Evolutionary conservation across 768 basidiomycete genomes (phyloP), one percentile per base, ranked within the genome.

Genomic region (Xanthoconium stramineum): DNA sequence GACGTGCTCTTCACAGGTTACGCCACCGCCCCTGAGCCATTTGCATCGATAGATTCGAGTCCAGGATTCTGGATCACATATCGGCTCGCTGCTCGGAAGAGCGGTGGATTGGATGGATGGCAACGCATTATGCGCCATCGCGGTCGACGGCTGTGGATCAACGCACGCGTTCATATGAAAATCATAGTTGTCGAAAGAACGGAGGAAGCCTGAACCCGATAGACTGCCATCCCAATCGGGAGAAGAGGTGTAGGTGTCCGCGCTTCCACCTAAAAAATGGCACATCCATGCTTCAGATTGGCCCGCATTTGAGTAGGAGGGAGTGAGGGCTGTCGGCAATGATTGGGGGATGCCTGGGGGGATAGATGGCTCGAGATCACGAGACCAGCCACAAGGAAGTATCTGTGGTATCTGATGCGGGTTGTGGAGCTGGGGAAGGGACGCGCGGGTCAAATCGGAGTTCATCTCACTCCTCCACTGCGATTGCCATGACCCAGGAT

Each of bases 1-100:
- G 44, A 68, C 38, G 5, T 0, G 3, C 10, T 0, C 8, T 17
- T 15, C 36, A 35, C 68, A 70, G 28, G 5, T 24, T 11, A 33
- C 6, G 10, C 2, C n/a, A 5, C 58, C 61, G 2, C 52, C 6
- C 5, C 15, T 28, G 17, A 40, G 1, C 68, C 68, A 68, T 6
- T n/a, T 48, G 24, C 66, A 69, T 38, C 10, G 9, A 49, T 49
- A 35, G 12, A 0, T 10, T 6, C 36, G 59, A 17, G 19, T 9
- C 9, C 38, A 6, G 30, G 4, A 47, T 13, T 44, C 32, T 2
- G 15, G 13, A 17, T 30, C 53, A 30, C 8, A 12, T 3, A 3
- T 40, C 13, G 28, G 36, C 19, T 38, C 50, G 1, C 7, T 37
- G 3, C 10, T 17, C 4, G 39, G 15, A 54, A 19, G 43, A 3